Conservation (phyloP, 257 asterid species). For the Fraxinus pennsylvanica region DNA sequence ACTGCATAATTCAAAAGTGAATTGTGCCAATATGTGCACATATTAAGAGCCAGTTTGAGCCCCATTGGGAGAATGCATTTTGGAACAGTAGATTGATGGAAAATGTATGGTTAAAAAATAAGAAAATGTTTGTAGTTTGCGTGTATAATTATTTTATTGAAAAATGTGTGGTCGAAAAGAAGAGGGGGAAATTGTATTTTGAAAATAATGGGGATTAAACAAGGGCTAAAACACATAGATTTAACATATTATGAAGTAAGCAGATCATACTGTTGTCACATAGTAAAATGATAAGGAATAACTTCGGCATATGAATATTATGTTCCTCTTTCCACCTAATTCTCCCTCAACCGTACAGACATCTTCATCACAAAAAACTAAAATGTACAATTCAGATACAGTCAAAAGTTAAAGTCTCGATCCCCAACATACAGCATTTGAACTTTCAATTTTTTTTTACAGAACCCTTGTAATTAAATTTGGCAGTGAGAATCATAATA, state of each 20-base stretch:
- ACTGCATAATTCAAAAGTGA: background rate
- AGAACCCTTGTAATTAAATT: slow-evolving; percentile 5
- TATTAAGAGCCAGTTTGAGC: background rate
- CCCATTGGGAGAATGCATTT: no score
- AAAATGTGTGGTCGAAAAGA: no score
- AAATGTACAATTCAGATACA: background rate
- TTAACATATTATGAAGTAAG: background rate
- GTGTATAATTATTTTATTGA: no score
- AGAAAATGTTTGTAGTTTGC: no score
- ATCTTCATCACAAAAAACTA: slow-evolving; percentile 14
- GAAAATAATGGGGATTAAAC: no score
- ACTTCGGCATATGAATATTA: background rate
- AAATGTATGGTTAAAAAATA: no score
- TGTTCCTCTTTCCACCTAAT: background rate
- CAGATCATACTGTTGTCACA: background rate
- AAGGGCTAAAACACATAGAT: background rate
- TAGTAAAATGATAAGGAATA: background rate
- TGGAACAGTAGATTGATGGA: no score
- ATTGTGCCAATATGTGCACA: background rate
- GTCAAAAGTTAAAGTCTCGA: background rate
- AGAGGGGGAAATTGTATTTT: no score
- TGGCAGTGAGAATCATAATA: slow-evolving; percentile 16
- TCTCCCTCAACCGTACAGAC: background rate
- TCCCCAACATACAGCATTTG: background rate
- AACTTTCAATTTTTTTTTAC: background rate